Evolutionary conservation across 805 yeast species (phyloP), one percentile per base, ranked within the genome.

Genomic region (Kuraishia molischiana): DNA sequence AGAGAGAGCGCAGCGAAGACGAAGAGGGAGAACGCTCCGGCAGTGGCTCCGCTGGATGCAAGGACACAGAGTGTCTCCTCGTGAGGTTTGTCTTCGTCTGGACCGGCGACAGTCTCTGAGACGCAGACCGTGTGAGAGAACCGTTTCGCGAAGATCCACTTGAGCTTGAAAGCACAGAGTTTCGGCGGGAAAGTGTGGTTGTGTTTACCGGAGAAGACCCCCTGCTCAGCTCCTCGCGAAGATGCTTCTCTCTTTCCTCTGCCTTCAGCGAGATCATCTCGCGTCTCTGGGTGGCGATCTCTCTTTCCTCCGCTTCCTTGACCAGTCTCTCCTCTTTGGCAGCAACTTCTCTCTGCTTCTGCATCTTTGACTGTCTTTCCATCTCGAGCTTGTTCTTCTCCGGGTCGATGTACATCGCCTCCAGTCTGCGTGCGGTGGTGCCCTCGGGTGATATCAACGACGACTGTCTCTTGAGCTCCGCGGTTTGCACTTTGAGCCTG

Each of bases 321-420:
- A 37, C 29, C 19, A 46, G 19, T 19, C 54, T 40, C 1, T 47
- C 50, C 26, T 51, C 58, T 34, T 44, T 52, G 4, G 56, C 57
- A 8, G 44, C 42, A 15, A 49, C 53, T 15, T 40, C 42, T 3
- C 49, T 17, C 24, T 50, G 47, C 26, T 47, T 46, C 35, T 53
- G 51, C 21, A 48, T 29, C 33, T 36, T 49, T 3, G 54, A 45
- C 32, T 53, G 56, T 29, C 39, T 44, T 29, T 51, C 59, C 31
- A 41, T 48, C 22, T 51, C 54, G 1, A 39, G 24, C 29, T 52
- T 54, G 10, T 34, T 32, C 31, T 52, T 53, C 13, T 45, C 47
- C 11, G 59, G 56, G 17, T 47, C 41, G 15, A 46, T 39, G 29
- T 45, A 53, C 38, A 49, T 41, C 2, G 49, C 51, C 37, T 48